Conservation (phyloP, 2,329 filamentous ascomycete species). For the Exophiala phaeomuriformis region DNA sequence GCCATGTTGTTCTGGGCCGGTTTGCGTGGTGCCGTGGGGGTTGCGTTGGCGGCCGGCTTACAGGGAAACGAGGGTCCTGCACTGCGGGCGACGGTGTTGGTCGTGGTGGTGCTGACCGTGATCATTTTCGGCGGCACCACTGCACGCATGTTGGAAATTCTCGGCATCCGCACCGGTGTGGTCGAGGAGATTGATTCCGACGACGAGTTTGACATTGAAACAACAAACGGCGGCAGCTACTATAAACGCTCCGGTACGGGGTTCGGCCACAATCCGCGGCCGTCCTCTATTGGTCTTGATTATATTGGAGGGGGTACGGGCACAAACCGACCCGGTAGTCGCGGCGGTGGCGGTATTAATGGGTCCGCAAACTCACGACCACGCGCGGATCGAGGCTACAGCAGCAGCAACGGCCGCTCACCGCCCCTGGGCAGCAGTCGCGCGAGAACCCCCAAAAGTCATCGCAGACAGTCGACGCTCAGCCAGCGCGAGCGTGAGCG, state of each 20-base stretch:
- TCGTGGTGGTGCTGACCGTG: conserved; percentile 93
- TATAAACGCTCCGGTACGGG: conserved; percentile 70
- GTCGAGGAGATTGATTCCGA: conserved; percentile 96
- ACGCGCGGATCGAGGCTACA: conserved; percentile 41
- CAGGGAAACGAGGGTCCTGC: conserved; percentile 73
- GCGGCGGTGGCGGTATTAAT: conserved; percentile 30
- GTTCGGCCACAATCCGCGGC: conserved; percentile 68
- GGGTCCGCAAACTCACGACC: conserved; percentile 17
- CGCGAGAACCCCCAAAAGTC: conserved; percentile 31
- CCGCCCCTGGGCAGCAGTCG: conserved; percentile 33
- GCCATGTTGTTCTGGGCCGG: conserved; percentile 99
- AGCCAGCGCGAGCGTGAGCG: conserved; percentile 40
- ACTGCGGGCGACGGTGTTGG: conserved; percentile 87
- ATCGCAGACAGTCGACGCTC: conserved; percentile 47
- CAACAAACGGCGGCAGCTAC: conserved; percentile 63
- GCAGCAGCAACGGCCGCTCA: conserved; percentile 51
- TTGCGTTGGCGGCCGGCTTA: conserved; percentile 83
- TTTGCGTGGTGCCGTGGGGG: conserved; percentile 87
- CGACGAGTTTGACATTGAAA: conserved; percentile 96
- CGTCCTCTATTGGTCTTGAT: conserved; percentile 47
- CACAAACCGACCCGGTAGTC: conserved; percentile 22
- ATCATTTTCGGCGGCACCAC: conserved; percentile 99
- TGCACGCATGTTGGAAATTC: conserved; percentile 92
- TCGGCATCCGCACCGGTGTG: conserved; percentile 92
- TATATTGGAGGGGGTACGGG: conserved; percentile 34